These are phyloP conservation scores for Boletus tylopilopsis DNA, from an alignment of 768 basidiomycete species.

Conservation along the genomic window DNA sequence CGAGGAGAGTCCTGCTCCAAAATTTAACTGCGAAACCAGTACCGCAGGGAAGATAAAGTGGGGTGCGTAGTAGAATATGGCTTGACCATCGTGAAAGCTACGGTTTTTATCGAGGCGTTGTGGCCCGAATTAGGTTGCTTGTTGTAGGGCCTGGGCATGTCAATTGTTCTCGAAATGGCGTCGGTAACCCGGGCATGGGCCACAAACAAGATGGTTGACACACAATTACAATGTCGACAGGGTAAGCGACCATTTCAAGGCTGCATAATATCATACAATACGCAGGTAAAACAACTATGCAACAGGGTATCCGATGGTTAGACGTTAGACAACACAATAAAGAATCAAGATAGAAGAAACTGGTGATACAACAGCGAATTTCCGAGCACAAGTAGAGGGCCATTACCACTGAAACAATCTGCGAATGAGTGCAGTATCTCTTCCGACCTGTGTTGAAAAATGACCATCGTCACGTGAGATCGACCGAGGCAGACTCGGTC, in stretches of 20 bases:
- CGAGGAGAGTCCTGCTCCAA: slow-evolving; percentile 25
- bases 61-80: not conserved
- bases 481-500: slow-evolving; percentile 30
- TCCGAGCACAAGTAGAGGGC: slow-evolving; percentile 17
- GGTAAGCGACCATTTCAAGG: not conserved
- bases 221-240: slow-evolving; percentile 7
- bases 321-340: slow-evolving; percentile 27
- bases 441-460: slow-evolving; percentile 29
- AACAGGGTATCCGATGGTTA: slow-evolving; percentile 34
- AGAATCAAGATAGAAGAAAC: slow-evolving; percentile 22
- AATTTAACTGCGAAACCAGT: slow-evolving; percentile 18
- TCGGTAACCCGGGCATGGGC: no score
- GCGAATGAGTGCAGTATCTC: slow-evolving; percentile 46
- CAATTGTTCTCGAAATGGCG: slow-evolving; percentile 18
- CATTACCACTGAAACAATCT: slow-evolving; percentile 46
- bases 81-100: not conserved
- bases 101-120: slow-evolving; percentile 15
- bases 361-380: slow-evolving; percentile 28
- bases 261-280: slow-evolving; percentile 28
- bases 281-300: slow-evolving; percentile 30
- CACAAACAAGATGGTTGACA: not conserved
- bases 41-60: slow-evolving; percentile 11
- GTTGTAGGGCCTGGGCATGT: slow-evolving; percentile 3
- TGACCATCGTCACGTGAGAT: slow-evolving; percentile 31
- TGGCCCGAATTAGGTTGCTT: slow-evolving; percentile 7